Base-by-base conservation (phyloP, 495 filamentous ascomycete species). In the Aspergillus indologenus region DNA sequence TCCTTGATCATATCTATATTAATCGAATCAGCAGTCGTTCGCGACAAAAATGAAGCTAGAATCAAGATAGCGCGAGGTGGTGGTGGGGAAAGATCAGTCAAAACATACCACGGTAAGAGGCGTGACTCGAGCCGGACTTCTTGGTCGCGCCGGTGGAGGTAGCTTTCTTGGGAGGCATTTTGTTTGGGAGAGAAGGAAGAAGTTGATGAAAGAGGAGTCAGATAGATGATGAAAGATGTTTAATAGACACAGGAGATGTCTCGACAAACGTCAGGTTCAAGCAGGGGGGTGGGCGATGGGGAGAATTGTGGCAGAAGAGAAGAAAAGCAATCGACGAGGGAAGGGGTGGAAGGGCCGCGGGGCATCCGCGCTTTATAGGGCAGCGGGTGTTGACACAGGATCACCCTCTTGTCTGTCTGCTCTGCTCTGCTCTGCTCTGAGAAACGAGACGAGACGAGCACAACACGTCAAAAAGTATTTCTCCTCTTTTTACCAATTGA, bases 1-100 rank as follows among this genome's bases (percentile, higher is more conserved):
- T 86, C 84, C 73, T 83, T 85, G 73, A 88, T 86, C 85, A 88
- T 84, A 77, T 79, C 79, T 81, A 75, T 75, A 75, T 78, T 52
- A 54, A 53, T 69, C n/a, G 58, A 72, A 78, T 84, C 75, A 82
- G 77, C 69, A 78, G 54, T 66, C 26, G 61, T 68, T 71, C 70
- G 80, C 79, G 80, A 81, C 72, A 57, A 64, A 48, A 65, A 57
- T 45, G 43, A 68, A 70, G 60, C 23, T 31, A 60, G 22, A 26
- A 59, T 65, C 62, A 66, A 58, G 53, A 61, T 62, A 56, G 71
- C 76, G 78, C 77, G 79, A 82, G 76, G 70, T 51, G 60, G 62
- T 74, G 70, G 68, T 64, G 73, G 58, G 19, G 45, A 49, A 76
- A 61, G 72, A 76, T 75, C 71, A 75, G 74, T 54, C 54, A 66